Evolutionary conservation across 805 yeast species (phyloP), one percentile per base, ranked within the genome.

Genomic region (Candida gorgasii): DNA sequence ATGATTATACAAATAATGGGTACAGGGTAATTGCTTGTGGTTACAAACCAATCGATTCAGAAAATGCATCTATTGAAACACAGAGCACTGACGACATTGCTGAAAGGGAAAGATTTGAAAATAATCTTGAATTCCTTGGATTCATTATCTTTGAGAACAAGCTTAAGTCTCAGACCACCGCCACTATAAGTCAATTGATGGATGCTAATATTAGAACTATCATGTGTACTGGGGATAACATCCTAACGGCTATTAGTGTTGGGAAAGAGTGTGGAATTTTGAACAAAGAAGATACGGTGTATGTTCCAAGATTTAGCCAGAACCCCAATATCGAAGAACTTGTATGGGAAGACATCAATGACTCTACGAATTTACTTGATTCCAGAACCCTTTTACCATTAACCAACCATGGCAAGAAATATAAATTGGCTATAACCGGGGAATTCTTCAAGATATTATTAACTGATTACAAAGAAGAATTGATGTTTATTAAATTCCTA

Each of bases 221-320:
- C 20, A 93, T 93, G 99, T 93, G 99, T 62, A 93, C 99, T 0
- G 99, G 99, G 41, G 99, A 93, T 62, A 93, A 93, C 58, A 80
- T 93, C 14, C 68, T 93, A 43, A 93, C 99, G 0, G 99, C 98
- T 0, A 79, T 93, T 15, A 86, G 96, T 62, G 99, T 93, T 13
- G 96, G 86, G 3, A 75, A 80, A 46, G 97, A 92, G 56, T 87
- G 95, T 58, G 82, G 80, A 2, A 69, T 93, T 47, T 63, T 93
- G 8, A 62, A 61, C 3, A 71, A 71, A 2, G 59, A 65, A 8
- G 58, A 60, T 13, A 51, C 53, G 18, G 58, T 70, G 5, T 70
- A 56, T 48, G 78, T 89, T 2, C 96, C 98, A 1, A 60, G 67
- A 1, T 73, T 79, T 43, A 71, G 70, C 36, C 76, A 71, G 11